These are phyloP conservation scores for Taiozyma sp. DNA, from an alignment of 1,139 yeast species.

Conservation along the genomic window DNA sequence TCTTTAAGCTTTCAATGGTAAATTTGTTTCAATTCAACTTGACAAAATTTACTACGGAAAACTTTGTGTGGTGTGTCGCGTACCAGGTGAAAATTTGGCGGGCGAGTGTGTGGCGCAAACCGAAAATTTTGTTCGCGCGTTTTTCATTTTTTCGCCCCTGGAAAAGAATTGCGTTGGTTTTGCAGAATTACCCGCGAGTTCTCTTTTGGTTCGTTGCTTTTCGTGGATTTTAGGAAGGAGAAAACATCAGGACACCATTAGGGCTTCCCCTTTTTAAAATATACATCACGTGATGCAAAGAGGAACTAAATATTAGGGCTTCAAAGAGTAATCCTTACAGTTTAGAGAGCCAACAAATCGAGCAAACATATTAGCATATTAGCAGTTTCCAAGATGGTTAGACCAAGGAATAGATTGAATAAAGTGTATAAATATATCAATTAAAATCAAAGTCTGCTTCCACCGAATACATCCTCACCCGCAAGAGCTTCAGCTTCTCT, in stretches of 20 bases:
- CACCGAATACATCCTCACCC: neutral
- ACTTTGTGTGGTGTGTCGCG: slow-evolving; percentile 5
- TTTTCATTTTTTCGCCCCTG: neutral
- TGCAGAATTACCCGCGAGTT: neutral
- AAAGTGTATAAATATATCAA: neutral
- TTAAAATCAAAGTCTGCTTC: neutral
- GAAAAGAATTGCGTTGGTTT: no score
- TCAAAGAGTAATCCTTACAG: neutral
- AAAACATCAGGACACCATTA: slow-evolving; percentile 1
- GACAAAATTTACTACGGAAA: neutral
- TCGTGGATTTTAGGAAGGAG: neutral
- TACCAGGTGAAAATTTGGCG: neutral
- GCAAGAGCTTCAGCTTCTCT: slow-evolving; percentile 9
- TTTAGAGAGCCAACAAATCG: no score
- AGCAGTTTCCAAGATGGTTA: no score
- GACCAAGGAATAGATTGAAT: slow-evolving; percentile 2
- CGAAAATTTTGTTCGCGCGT: neutral
- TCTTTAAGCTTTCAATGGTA: neutral
- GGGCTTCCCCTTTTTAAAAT: neutral
- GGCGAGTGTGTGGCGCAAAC: slow-evolving; percentile 5
- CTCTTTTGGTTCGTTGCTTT: neutral
- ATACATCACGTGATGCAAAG: no score
- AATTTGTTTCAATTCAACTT: neutral
- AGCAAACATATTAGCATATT: neutral
- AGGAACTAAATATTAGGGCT: slow-evolving; percentile 3